phyloP scores from a whole-genome alignment of 2,329 filamentous ascomycete species.

The Periglandula ipomoeae region DNA sequence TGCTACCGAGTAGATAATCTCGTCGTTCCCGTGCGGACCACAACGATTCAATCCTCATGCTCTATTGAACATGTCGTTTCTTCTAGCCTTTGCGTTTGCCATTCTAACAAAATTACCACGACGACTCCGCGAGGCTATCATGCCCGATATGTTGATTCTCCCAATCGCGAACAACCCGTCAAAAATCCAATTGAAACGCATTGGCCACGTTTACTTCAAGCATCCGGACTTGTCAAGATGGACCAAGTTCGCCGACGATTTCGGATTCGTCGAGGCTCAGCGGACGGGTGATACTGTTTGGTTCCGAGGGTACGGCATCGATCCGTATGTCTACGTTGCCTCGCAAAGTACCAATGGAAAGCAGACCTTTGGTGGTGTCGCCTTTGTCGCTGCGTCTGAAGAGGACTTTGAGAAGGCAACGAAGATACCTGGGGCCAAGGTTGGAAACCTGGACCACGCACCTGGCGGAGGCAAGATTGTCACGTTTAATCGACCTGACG shows the following conservation, averaged over 20 bases:
- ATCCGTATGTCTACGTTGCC: background rate
- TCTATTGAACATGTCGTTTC: background rate
- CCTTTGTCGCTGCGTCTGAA: slow-evolving; percentile 8
- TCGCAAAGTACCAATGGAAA: background rate
- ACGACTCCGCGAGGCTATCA: slow-evolving; percentile 5
- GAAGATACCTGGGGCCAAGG: slow-evolving; percentile 5
- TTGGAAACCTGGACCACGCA: background rate
- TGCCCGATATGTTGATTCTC: slow-evolving; percentile 4
- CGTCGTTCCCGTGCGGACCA: too few relatives aligned
- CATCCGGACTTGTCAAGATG: background rate
- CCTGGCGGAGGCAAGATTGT: slow-evolving; percentile 29
- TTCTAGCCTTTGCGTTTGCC: background rate
- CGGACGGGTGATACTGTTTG: background rate
- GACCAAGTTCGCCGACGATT: background rate
- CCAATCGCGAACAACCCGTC: slow-evolving; percentile 4
- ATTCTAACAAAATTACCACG: slow-evolving; percentile 1
- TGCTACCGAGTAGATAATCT: too few relatives aligned
- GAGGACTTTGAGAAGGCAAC: slow-evolving; percentile 10
- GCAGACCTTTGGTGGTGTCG: background rate
- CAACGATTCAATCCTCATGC: too few relatives aligned
- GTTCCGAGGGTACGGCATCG: background rate
- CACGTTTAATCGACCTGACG: slow-evolving; percentile 21
- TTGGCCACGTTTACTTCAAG: background rate
- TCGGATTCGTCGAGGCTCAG: background rate
- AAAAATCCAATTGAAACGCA: background rate